Percentiles rank a stretch among this genome's conserved stretches.
Conservation (phyloP, 2,329 filamentous ascomycete species). For the Pseudocercospora vitis region DNA sequence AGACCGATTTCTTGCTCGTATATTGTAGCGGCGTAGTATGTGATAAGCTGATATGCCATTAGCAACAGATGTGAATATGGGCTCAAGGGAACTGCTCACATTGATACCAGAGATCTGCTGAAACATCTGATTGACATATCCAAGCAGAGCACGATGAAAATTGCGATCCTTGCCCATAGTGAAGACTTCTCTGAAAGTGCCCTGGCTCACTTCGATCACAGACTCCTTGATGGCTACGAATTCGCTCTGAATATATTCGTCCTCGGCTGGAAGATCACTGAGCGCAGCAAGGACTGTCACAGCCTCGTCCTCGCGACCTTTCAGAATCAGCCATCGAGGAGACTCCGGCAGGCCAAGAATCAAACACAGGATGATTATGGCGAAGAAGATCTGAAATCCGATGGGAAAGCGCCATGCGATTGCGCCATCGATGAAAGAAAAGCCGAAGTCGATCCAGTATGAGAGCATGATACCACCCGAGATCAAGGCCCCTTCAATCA, state of each 20-base stretch:
- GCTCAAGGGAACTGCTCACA: not conserved
- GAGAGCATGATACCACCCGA: constrained; percentile 32
- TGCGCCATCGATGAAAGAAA: constrained; percentile 40
- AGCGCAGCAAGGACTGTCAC: constrained; percentile 35
- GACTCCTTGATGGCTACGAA: constrained; percentile 39
- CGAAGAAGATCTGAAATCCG: constrained; percentile 55
- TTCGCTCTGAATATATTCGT: constrained; percentile 29
- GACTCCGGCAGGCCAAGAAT: constrained; percentile 50
- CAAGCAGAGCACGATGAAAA: constrained; percentile 46
- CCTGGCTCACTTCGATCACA: constrained; percentile 37
- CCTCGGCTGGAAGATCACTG: constrained; percentile 41
- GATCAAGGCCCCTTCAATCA: constrained; percentile 52
- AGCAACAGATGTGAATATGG: not conserved
- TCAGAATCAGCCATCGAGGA: constrained; percentile 44
- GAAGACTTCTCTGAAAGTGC: constrained; percentile 35
- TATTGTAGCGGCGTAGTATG: constrained; percentile 50
- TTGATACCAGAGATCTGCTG: constrained; percentile 45
- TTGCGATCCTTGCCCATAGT: constrained; percentile 45
- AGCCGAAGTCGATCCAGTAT: constrained; percentile 55
- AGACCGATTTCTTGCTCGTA: constrained; percentile 56
- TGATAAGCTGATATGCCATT: constrained; percentile 18
- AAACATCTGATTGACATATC: constrained; percentile 48
- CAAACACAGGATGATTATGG: constrained; percentile 45
- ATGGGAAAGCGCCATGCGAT: constrained; percentile 55
- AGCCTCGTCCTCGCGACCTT: constrained; percentile 38